Evolutionary conservation across 129 eudicot species (phyloP).

Genomic region (Calendula officinalis): DNA sequence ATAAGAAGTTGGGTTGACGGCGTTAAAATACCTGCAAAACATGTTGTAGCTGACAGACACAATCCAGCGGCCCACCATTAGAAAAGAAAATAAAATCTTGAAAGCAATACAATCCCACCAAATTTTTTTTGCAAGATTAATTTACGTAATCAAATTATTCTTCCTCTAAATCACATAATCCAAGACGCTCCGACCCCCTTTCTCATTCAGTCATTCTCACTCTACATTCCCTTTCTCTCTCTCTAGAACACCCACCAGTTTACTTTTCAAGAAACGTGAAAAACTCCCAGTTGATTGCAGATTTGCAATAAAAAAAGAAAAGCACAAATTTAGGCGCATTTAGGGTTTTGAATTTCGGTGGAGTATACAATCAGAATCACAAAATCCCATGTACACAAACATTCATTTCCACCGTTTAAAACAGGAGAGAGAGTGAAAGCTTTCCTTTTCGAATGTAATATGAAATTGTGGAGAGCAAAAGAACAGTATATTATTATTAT

Average conservation of each 20-base stretch:
- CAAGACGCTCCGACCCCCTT: too few relatives aligned
- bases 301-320: not conserved
- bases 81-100: conserved; percentile 1
- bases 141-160: conserved; percentile 11
- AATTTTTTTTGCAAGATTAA: not conserved
- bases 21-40: not conserved
- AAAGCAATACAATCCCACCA: conserved; percentile 4
- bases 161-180: conserved; percentile 23
- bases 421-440: not conserved
- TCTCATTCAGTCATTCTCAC: too few relatives aligned
- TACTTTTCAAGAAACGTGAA: too few relatives aligned
- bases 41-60: conserved; percentile 25
- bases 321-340: conserved; percentile 13
- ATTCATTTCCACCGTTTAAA: not conserved
- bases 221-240: too few relatives aligned
- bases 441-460: conserved; percentile 28
- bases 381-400: conserved; percentile 7
- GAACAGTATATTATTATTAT: not conserved
- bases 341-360: not conserved
- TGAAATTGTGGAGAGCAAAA: conserved; percentile 26
- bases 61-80: conserved; percentile 31
- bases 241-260: too few relatives aligned
- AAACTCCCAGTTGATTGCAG: too few relatives aligned
- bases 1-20: too few relatives aligned
- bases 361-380: not conserved